A percentile compares a stretch with the other conserved stretches of the same genome.
Evolutionary conservation across 768 basidiomycete species (phyloP).

Genomic region (Tubosaeta sp.): DNA sequence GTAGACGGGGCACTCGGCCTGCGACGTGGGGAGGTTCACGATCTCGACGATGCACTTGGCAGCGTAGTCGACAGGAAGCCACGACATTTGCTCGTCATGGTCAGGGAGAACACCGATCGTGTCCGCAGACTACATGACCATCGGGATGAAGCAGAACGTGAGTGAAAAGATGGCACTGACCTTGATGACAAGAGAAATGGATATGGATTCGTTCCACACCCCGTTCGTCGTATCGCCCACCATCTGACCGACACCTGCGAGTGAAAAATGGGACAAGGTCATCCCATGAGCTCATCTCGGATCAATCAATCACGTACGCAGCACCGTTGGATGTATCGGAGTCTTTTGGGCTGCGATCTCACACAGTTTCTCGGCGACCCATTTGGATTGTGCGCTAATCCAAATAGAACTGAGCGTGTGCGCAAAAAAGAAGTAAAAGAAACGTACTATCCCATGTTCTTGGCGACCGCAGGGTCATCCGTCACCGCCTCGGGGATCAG

Average conservation of each 20-base stretch:
- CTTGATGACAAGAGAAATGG: constrained; percentile 27
- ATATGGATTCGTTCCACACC: constrained; percentile 53
- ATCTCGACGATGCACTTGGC: constrained; percentile 46
- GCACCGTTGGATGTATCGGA: constrained; percentile 15
- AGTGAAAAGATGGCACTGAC: constrained; percentile 10
- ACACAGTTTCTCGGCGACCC: constrained; percentile 51
- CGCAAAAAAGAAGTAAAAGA: not conserved
- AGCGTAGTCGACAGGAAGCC: constrained; percentile 53
- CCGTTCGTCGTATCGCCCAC: constrained; percentile 47
- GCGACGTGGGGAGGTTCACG: constrained; percentile 16
- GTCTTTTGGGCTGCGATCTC: constrained; percentile 35
- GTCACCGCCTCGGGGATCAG: constrained; percentile 22
- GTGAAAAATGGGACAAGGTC: not conserved
- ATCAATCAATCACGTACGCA: constrained; percentile 14
- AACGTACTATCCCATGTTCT: constrained; percentile 34
- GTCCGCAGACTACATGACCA: constrained; percentile 31
- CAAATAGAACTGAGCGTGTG: no score
- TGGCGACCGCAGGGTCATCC: constrained; percentile 24
- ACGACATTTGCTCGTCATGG: constrained; percentile 33
- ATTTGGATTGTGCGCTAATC: constrained; percentile 37
- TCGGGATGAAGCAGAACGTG: not conserved
- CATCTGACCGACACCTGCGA: constrained; percentile 49
- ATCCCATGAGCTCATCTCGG: not conserved
- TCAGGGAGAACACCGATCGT: constrained; percentile 35
- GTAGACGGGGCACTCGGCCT: constrained; percentile 17